Evolutionary conservation across 352 stramenopile species (phyloP), one percentile per base, ranked within the genome.

Genomic region (Phytophthora palmivora): DNA sequence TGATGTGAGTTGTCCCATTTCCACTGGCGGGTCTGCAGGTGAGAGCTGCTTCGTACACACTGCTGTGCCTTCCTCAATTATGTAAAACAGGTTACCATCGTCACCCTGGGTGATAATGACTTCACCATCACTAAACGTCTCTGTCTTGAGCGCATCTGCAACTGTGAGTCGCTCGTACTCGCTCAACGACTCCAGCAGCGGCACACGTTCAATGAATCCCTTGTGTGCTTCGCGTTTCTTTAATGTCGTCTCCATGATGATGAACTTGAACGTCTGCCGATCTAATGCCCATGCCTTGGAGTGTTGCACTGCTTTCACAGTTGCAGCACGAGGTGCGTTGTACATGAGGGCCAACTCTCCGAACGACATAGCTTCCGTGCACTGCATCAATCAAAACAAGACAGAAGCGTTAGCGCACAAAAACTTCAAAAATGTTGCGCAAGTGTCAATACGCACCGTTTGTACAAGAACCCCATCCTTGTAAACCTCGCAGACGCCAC

Each of bases 301-400:
- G 50, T 87, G 70, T 58, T 92, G 78, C 22, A 89, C 84, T 5
- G 94, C 94, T 63, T 97, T 95, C 45, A 98, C 97, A 11, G 96
- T 98, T 21, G 97, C 97, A 21, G 96, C 94, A 51, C 97, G 94
- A 6, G 97, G 97, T 15, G 90, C 95, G 58, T 98, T 98, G 82
- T 99, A 99, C 91, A 99, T 97, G 21, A 99, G 83, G 10, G 96
- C 96, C 26, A 99, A 74, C 63, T 99, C 97, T 30, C 97, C 97
- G 82, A 99, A 99, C 8, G 92, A 96, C 69, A 92, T 89, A 2
- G 85, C 87, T 26, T 89, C 78, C n/a, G 77, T 88, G 58, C 97
- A 90, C 70, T 93, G 30, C 26, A 48, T 36, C 7, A 58, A 49
- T 2, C 3, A 45, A 49, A 62, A 48, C 2, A 46, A 19, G 16